These are phyloP conservation scores for Colletotrichum musicola DNA, from an alignment of 2,329 filamentous ascomycete species.

Conservation along the genomic window DNA sequence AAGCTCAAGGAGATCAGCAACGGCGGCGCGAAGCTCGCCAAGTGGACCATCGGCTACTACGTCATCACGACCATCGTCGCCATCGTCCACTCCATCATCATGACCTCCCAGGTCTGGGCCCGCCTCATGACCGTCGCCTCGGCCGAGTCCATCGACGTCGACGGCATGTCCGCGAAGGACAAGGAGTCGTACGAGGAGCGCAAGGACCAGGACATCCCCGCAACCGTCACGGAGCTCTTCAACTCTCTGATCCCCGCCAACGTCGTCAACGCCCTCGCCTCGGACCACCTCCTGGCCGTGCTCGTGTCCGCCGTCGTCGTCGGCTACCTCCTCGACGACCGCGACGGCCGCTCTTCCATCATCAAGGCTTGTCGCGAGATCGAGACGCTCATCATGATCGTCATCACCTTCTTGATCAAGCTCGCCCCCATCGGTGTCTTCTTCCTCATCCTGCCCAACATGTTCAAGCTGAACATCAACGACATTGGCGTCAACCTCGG, in stretches of 20 bases:
- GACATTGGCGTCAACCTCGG: conserved; percentile 63
- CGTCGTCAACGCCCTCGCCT: conserved; percentile 59
- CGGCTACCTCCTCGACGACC: conserved; percentile 58
- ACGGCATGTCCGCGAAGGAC: conserved; percentile 45
- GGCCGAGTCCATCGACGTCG: conserved; percentile 47
- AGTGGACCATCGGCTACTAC: conserved; percentile 64
- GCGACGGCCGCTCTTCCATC: conserved; percentile 51
- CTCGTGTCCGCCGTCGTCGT: conserved; percentile 61
- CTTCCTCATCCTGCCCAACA: conserved; percentile 63
- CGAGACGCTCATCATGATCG: conserved; percentile 59
- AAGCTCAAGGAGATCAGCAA: conserved; percentile 60
- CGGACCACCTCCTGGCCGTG: conserved; percentile 60
- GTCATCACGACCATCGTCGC: conserved; percentile 62
- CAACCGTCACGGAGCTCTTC: conserved; percentile 62
- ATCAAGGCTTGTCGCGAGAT: conserved; percentile 60
- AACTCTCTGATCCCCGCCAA: conserved; percentile 63
- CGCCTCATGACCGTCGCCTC: conserved; percentile 56
- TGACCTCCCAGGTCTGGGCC: conserved; percentile 61
- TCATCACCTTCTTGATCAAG: conserved; percentile 63
- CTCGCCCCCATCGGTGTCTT: conserved; percentile 65
- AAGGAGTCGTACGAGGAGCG: conserved; percentile 49
- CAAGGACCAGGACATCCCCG: conserved; percentile 50
- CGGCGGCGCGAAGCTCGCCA: conserved; percentile 58
- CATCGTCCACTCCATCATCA: conserved; percentile 59
- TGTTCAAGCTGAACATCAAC: conserved; percentile 61